Conservation (phyloP, 257 asterid species). For the Primulina huaijiensis region DNA sequence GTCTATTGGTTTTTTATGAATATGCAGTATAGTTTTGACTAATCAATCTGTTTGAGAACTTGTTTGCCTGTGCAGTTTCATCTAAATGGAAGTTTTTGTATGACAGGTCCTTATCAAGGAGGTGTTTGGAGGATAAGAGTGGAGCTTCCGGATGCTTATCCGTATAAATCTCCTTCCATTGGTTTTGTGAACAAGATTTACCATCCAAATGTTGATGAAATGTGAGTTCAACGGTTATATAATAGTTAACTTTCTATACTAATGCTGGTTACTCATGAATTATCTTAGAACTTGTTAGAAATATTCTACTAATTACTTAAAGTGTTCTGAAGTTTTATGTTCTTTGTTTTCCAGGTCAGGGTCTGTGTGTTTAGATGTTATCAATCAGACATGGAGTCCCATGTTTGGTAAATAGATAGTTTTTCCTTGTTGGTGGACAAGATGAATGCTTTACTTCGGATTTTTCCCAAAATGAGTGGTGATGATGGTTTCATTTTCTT, state of each 20-base stretch:
- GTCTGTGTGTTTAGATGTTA: constrained; percentile 87
- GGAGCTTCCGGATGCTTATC: constrained; percentile 87
- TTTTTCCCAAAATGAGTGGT: constrained; percentile 2
- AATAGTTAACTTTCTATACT: neutral
- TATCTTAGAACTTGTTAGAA: neutral
- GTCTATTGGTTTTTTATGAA: neutral
- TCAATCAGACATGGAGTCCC: constrained; percentile 96
- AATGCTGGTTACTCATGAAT: constrained; percentile 1
- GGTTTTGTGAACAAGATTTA: constrained; percentile 83
- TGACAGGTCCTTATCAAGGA: constrained; percentile 81
- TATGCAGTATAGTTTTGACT: constrained; percentile 24
- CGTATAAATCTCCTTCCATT: constrained; percentile 86
- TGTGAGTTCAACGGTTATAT: constrained; percentile 48
- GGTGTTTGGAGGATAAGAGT: constrained; percentile 88
- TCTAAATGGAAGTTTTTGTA: constrained; percentile 6
- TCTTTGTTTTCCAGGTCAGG: constrained; percentile 65
- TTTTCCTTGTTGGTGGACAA: neutral
- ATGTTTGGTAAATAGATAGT: constrained; percentile 65
- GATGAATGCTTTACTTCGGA: constrained; percentile 14
- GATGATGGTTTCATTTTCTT: constrained; percentile 12
- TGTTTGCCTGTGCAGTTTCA: constrained; percentile 1
- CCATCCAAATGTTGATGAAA: constrained; percentile 93
- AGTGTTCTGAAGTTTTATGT: constrained; percentile 3
- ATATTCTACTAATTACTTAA: neutral
- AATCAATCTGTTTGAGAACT: constrained; percentile 22